Evolutionary conservation across 140 eudicot species (phyloP).

Genomic region (Cichorium intybus): DNA sequence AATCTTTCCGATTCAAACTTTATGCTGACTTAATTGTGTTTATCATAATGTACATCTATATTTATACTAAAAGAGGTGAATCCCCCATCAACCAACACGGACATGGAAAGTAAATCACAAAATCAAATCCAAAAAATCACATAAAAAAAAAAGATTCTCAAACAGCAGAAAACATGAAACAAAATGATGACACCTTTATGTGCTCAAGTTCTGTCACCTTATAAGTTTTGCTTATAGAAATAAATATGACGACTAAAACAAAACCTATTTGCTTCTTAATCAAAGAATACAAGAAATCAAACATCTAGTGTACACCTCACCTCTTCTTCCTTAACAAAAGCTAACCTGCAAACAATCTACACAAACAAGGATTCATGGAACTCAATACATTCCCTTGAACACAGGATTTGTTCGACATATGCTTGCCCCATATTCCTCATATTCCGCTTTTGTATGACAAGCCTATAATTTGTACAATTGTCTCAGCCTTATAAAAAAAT

Average conservation of each 20-base stretch:
- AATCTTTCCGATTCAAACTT: too few relatives aligned
- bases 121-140: background rate
- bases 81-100: too few relatives aligned
- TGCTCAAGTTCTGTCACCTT: constrained; percentile 34
- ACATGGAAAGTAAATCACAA: too few relatives aligned
- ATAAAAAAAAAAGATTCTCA: background rate
- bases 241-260: constrained; percentile 19
- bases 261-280: constrained; percentile 32
- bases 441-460: constrained; percentile 96
- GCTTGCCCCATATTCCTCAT: constrained; percentile 98
- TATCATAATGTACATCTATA: too few relatives aligned
- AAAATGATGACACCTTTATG: constrained; percentile 26
- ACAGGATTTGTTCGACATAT: constrained; percentile 99
- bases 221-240: constrained; percentile 22
- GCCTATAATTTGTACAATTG: too few relatives aligned
- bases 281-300: constrained; percentile 46
- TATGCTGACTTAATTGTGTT: too few relatives aligned
- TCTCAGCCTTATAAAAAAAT: too few relatives aligned
- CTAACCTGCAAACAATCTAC: constrained; percentile 43
- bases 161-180: background rate
- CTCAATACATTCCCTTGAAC: constrained; percentile 97
- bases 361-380: background rate
- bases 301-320: constrained; percentile 49
- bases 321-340: constrained; percentile 26
- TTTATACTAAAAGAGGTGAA: too few relatives aligned